Evolutionary conservation across 768 basidiomycete species (phyloP), one percentile per base, ranked within the genome.

Genomic region (Boletus sensibilis): DNA sequence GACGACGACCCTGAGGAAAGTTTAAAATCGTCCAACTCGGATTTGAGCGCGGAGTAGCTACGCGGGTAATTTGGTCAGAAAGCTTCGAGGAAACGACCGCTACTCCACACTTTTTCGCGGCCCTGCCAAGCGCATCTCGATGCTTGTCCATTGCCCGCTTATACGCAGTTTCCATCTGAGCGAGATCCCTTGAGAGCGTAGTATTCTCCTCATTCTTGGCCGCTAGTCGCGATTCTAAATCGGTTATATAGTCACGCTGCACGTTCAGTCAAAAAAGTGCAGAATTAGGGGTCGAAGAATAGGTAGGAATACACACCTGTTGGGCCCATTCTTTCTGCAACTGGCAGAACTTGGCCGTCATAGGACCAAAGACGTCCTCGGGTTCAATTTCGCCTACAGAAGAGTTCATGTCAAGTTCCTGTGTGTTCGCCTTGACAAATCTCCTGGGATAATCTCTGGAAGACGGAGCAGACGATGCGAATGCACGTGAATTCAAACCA

Each of bases 21-120:
- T 43, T 67, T 71, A 9, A 77, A 57, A 13, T 60, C 50, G 37
- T 70, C 69, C 25, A 75, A 50, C 20, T 62, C 61, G 25, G 55
- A 69, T 52, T 71, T 72, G 14, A 77, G 67, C 35, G 53, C 58
- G 16, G 65, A 49, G 52, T 65, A 69, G 48, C 75, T 76, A 50
- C 20, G 6, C 2, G 41, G 20, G 40, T 18, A 44, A 43, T 44
- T 50, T 13, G 20, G 47, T 57, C 37, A 60, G 55, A 50, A 20
- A 13, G 14, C 7, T 34, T 21, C 6, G 29, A 47, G 23, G 42
- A 44, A 52, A 50, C 9, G 27, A 23, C 2, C 11, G 23, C 20
- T 12, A 48, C 21, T 27, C 16, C 60, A 33, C 23, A 71, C 69
- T 51, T 69, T 55, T 60, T 67, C 31, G 37, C 51, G 23, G 52